Conservation (phyloP, 2,329 filamentous ascomycete species). For the Fusarium verticillioides region DNA sequence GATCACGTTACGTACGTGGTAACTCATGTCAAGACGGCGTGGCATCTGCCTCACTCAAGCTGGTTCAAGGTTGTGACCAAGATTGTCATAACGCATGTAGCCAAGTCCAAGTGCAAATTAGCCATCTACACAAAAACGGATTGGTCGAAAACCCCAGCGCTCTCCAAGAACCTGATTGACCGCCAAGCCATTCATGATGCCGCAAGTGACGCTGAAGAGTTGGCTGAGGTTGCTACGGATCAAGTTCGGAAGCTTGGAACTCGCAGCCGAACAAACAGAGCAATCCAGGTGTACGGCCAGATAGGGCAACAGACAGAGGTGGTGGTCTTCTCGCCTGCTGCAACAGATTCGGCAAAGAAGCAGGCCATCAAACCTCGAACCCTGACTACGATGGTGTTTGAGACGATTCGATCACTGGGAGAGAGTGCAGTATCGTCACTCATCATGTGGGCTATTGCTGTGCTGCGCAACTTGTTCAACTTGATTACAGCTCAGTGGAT, state of each 20-base stretch:
- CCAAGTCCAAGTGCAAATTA: slow-evolving; percentile 92
- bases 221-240: slow-evolving; percentile 80
- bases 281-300: slow-evolving; percentile 81
- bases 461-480: slow-evolving; percentile 72
- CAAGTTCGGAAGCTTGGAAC: slow-evolving; percentile 80
- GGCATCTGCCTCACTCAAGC: slow-evolving; percentile 86
- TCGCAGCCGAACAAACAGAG: slow-evolving; percentile 79
- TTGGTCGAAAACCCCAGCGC: slow-evolving; percentile 77
- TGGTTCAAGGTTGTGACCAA: slow-evolving; percentile 88
- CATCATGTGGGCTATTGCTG: slow-evolving; percentile 80
- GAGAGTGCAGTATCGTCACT: slow-evolving; percentile 80
- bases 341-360: slow-evolving; percentile 60
- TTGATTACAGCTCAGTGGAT: slow-evolving; percentile 78
- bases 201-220: slow-evolving; percentile 75
- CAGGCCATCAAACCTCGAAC: slow-evolving; percentile 70
- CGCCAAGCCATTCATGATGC: slow-evolving; percentile 81
- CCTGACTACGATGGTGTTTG: slow-evolving; percentile 76
- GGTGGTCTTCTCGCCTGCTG: slow-evolving; percentile 67
- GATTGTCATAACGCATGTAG: slow-evolving; percentile 91
- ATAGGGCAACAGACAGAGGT: slow-evolving; percentile 76
- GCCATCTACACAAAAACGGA: slow-evolving; percentile 89
- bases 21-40: slow-evolving; percentile 71
- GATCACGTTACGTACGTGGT: slow-evolving; percentile 78
- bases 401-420: slow-evolving; percentile 76
- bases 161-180: slow-evolving; percentile 71